Evolutionary conservation across 1,139 yeast genomes (phyloP), one percentile per base, ranked within the genome.

Genomic region (Debaryomyces subglobosus): DNA sequence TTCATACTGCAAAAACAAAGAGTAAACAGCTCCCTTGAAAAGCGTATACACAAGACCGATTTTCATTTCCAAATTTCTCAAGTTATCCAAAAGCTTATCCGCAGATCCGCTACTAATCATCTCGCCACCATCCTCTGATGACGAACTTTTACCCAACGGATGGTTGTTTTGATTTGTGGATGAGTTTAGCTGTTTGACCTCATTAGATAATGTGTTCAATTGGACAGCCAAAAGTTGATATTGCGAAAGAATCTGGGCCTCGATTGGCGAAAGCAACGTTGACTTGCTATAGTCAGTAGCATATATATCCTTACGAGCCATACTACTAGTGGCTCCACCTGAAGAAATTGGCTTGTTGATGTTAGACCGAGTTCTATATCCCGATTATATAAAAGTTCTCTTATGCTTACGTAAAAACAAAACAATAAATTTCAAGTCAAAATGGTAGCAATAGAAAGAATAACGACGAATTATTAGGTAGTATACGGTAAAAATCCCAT

Each of bases 1-100:
- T 38, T 65, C 77, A 50, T 73, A 74, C 55, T 76, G 82, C 53
- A 72, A 62, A 53, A 75, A 80, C 53, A 79, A 63, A 5, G 85
- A 79, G 60, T 85, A 85, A 1, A 85, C 89, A 13, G 90, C 86
- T 6, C 87, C 85, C 55, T 84, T 84, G 68, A 85, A 82, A 39
- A 83, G 65, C 0, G 89, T 85, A 47, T 86, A 82, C 3, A 85
- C 82, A 49, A 85, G 66, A 0, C 85, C 84, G n/a, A 85, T 71
- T 53, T 84, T 82, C 53, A 79, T 75, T 61, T 86, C 91, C 45
- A 86, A 69, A 39, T 74, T 79, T 38, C 89, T 68, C 56, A 85
- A 61, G 52, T 78, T 79, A 38, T 74, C 79, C 41, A 78, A 64
- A 39, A 81, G 65, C 42, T 70, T 71, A 34, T 62, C 62, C 2